Base-by-base conservation (phyloP, 139 green algal species). In the Picochlorum sp. region DNA sequence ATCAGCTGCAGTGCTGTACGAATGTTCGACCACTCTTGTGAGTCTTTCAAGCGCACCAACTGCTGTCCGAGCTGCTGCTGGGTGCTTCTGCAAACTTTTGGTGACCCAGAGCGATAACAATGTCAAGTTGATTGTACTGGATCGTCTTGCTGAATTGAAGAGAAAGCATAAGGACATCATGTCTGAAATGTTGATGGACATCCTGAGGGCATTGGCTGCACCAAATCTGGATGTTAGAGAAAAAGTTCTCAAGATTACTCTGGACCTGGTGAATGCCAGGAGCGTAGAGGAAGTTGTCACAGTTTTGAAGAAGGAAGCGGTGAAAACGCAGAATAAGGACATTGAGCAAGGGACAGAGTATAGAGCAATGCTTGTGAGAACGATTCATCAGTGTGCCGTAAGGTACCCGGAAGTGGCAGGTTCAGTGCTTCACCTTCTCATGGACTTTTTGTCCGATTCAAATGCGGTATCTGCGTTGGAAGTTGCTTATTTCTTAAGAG, bases 71-170 rank as follows among this genome's bases (percentile, higher is more conserved):
- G 93, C 93, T 2, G 93, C 89, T 8, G 93, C 89, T 54, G 94
- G 93, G 75, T 96, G 89, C 87, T 98, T 91, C 82, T 95, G 84
- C 76, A 84, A 95, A 73, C 86, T 98, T 70, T 77, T 99, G 31
- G 79, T 90, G 18, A 88, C 60, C n/a, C 84, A 96, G 65, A 86
- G 67, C 29, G 93, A 99, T 82, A 99, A 99, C 87, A 99, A 98
- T 63, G 93, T 98, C 44, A 97, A 96, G 82, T 80, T 99, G n/a
- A 98, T 99, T 62, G 88, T 99, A 50, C 77, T 99, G 51, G 91
- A 97, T 78, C 68, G 89, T 18, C 59, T 95, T 29, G 61, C 79
- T 65, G 84, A 90, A 78, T 78, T 91, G 5, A 88, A 88, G 69
- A 79, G 81, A 40, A 79, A 79, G 69, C 81, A 90, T 67, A 49